Base-by-base conservation (phyloP, 169 alveolate genomes). In the Eimeria maxima region DNA sequence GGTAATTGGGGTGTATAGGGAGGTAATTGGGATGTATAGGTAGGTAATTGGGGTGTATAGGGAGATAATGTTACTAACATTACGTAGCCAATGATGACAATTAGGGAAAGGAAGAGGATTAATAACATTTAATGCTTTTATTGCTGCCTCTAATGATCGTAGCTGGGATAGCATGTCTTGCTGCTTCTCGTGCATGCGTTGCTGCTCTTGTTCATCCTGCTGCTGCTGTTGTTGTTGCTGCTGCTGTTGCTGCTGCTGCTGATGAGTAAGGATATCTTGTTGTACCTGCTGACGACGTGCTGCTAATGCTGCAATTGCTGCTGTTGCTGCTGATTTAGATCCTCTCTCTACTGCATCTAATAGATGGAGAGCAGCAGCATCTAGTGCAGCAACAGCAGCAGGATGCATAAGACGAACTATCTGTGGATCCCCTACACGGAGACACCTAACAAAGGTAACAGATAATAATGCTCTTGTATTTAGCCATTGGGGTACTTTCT, bases 391-490 rank as follows among this genome's bases (percentile, higher is more conserved):
- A 50, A 11, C 57, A 50, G 57, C 57, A 50, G 57, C 57, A 50
- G 57, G 57, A 5, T 50, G 57, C 57, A 50, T 5, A 5, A 50
- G 57, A 5, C 11, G 5, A 5, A 50, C 57, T 7, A 90, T 44
- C 45, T 81, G 90, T 1, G 95, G 95, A 47, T 90, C 95, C 6
- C 95, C 95, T 11, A 90, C 90, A 16, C 95, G 89, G 53, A 90
- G 80, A 42, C 88, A 65, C 29, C 95, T 53, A 42, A 90, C 57
- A 50, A 90, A 90, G 69, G 83, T 57, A 27, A 90, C 90, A 27
- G 95, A 71, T 27, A 90, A 65, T n/a, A 71, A 63, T 11, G 90
- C 67, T 24, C 69, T 24, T 38, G 45, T 7, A 67, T 74, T 89
- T 45, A 90, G 83, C 95, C 95, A 90, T 60, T 45, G 53, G 24